phyloP scores from a whole-genome alignment of 768 basidiomycete genomes.

The Neoboletus subvelutipes region DNA sequence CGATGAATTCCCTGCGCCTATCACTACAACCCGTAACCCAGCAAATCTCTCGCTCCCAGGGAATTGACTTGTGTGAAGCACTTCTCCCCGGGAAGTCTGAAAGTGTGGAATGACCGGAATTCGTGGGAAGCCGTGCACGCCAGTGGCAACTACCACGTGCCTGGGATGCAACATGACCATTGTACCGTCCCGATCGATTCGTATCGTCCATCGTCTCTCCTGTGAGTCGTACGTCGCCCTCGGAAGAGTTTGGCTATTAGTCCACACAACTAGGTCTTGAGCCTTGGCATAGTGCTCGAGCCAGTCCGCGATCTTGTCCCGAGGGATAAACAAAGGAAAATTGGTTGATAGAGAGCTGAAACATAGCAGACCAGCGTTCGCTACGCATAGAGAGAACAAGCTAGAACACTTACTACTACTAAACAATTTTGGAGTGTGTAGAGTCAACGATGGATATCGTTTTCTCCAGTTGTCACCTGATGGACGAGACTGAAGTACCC shows the following conservation, averaged over 20 bases:
- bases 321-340: constrained; percentile 7
- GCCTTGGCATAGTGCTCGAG: too few species aligned
- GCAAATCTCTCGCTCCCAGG: constrained; percentile 27
- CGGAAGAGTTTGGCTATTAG: too few species aligned
- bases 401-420: too few species aligned
- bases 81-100: constrained; percentile 4
- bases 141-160: constrained; percentile 5
- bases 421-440: too few species aligned
- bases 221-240: background rate
- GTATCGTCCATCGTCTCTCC: constrained; percentile 2
- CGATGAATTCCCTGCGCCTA: background rate
- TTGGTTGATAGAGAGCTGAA: constrained; percentile 4
- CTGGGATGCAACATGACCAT: background rate
- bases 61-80: constrained; percentile 7
- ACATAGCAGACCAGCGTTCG: background rate
- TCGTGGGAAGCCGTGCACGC: background rate
- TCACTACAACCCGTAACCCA: constrained; percentile 21
- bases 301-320: too few species aligned
- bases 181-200: background rate
- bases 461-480: too few species aligned
- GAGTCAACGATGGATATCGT: too few species aligned
- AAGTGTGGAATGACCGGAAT: background rate
- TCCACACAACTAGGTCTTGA: too few species aligned
- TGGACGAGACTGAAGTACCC: too few species aligned
- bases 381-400: too few species aligned